Conservation (phyloP, 2,329 filamentous ascomycete species). For the Camptophora hylomeconis region DNA sequence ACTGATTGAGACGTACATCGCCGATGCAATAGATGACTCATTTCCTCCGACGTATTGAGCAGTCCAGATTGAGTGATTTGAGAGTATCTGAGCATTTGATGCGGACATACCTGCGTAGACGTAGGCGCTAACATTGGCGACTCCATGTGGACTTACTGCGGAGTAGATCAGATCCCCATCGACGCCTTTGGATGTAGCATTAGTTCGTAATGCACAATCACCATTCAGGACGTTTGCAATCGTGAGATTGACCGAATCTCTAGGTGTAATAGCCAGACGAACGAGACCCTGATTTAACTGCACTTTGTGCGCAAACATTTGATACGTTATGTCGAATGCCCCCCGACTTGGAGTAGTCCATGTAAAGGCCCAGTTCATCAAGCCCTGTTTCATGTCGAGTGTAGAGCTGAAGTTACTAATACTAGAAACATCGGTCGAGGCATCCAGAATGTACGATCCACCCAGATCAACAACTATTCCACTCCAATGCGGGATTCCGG, state of each 20-base stretch:
- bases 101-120: constrained; percentile 33
- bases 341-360: constrained; percentile 45
- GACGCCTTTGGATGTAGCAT: constrained; percentile 43
- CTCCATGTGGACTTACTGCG: constrained; percentile 49
- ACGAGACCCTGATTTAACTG: constrained; percentile 49
- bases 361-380: constrained; percentile 51
- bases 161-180: constrained; percentile 49
- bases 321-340: constrained; percentile 48
- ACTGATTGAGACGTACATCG: constrained; percentile 39
- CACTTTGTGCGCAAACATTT: constrained; percentile 53
- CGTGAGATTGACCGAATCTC: constrained; percentile 39
- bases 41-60: constrained; percentile 41
- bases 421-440: constrained; percentile 43
- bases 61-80: no score
- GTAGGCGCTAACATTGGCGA: constrained; percentile 51
- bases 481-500: constrained; percentile 57
- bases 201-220: constrained; percentile 51
- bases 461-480: constrained; percentile 46
- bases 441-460: constrained; percentile 43
- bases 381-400: constrained; percentile 49
- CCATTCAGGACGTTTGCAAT: constrained; percentile 58
- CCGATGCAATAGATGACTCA: constrained; percentile 52
- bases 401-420: constrained; percentile 49
- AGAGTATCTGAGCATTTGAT: constrained; percentile 23
- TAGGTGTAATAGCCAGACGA: constrained; percentile 45